Evolutionary conservation across 495 filamentous ascomycete genomes (phyloP).

Genomic region (Daldinia concentrica): DNA sequence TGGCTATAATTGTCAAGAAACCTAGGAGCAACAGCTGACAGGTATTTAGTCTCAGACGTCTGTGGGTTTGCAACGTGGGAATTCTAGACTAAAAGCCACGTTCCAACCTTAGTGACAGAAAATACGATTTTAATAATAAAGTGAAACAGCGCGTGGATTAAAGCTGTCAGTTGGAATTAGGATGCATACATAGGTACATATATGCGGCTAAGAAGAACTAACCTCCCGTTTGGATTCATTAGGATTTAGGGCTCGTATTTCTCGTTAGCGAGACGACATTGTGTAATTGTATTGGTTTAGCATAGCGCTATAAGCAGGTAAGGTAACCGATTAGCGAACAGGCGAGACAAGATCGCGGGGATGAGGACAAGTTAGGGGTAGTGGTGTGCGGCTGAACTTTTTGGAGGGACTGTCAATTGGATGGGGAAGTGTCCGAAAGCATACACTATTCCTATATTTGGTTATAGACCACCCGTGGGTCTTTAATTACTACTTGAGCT

Average conservation of each 20-base stretch:
- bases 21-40: background rate
- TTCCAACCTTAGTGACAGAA: background rate
- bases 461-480: conserved; percentile 9
- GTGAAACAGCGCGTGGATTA: background rate
- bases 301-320: conserved; percentile 1
- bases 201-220: background rate
- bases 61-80: conserved; percentile 8
- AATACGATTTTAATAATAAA: background rate
- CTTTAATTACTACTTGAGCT: background rate
- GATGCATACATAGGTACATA: background rate
- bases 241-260: background rate
- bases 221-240: background rate
- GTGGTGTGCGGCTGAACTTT: conserved; percentile 28
- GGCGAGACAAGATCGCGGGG: conserved; percentile 26
- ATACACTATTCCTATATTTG: conserved; percentile 24
- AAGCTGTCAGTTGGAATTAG: background rate
- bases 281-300: background rate
- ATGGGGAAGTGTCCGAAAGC: conserved; percentile 15
- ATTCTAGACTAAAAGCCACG: conserved; percentile 11
- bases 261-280: background rate
- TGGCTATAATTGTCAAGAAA: background rate
- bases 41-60: background rate
- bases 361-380: conserved; percentile 18
- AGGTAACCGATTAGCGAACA: conserved; percentile 34
- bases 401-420: conserved; percentile 16